Evolutionary conservation across 495 filamentous ascomycete genomes (phyloP).

Genomic region (Aspergillus steynii): DNA sequence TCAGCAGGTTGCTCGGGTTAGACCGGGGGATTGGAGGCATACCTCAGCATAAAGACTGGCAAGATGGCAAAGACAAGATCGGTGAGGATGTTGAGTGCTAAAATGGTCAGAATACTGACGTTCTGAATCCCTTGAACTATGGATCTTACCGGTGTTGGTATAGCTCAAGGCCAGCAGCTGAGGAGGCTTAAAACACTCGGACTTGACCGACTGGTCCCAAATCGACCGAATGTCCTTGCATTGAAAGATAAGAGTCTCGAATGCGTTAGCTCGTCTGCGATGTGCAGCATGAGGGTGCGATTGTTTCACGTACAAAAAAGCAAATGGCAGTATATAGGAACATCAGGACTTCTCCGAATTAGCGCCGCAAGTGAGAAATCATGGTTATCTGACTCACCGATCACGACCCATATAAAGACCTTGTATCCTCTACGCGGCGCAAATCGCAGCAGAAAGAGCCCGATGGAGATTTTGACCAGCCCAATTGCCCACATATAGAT

Average conservation of each 20-base stretch:
- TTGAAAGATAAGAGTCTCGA: constrained; percentile 25
- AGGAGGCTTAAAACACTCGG: constrained; percentile 33
- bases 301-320: constrained; percentile 20
- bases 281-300: background rate
- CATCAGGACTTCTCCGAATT: constrained; percentile 34
- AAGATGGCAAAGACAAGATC: constrained; percentile 45
- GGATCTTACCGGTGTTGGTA: constrained; percentile 30
- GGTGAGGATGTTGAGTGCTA: constrained; percentile 42
- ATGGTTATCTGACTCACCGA: constrained; percentile 15
- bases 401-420: constrained; percentile 32
- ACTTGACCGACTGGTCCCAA: constrained; percentile 37
- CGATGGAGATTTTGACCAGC: constrained; percentile 48
- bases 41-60: constrained; percentile 41
- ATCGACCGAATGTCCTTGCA: constrained; percentile 25
- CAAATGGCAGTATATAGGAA: constrained; percentile 38
- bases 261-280: background rate
- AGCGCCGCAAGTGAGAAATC: background rate
- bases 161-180: constrained; percentile 36
- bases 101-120: constrained; percentile 14
- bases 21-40: background rate
- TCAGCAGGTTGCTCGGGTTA: background rate
- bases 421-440: constrained; percentile 33
- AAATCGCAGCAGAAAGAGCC: constrained; percentile 46
- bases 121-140: too few species aligned
- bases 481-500: constrained; percentile 43